Percentiles rank a stretch among this genome's conserved stretches.
Evolutionary conservation across 1,284 basidiomycete species (phyloP).

Genomic region (Ceratobasidium sp.): DNA sequence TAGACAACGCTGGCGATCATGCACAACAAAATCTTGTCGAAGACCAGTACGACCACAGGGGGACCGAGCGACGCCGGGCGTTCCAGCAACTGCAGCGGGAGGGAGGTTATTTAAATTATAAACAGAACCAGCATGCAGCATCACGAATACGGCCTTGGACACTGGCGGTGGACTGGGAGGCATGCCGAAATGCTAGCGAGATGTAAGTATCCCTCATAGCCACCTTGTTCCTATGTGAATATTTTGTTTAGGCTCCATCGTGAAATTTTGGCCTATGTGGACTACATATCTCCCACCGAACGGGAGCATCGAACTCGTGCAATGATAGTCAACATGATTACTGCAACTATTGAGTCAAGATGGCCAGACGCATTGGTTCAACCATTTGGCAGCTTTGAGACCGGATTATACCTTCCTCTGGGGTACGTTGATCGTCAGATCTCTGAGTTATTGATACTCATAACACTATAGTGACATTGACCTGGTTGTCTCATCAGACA

Average conservation of each 20-base stretch:
- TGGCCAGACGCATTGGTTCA: conserved; percentile 86
- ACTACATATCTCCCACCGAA: conserved; percentile 87
- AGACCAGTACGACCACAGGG: conserved; percentile 39
- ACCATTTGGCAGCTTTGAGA: conserved; percentile 94
- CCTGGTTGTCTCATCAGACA: conserved; percentile 74
- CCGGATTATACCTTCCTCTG: conserved; percentile 91
- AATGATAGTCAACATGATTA: conserved; percentile 79
- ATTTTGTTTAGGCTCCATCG: conserved; percentile 70
- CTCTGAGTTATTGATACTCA: not conserved
- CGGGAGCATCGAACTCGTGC: conserved; percentile 86
- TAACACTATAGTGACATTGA: conserved; percentile 73
- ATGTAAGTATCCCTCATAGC: conserved; percentile 63
- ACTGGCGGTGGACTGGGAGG: conserved; percentile 78
- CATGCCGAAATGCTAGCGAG: conserved; percentile 80
- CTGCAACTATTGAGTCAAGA: conserved; percentile 67
- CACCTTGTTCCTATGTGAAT: conserved; percentile 22
- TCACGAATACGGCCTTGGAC: conserved; percentile 83
- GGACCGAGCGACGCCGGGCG: conserved; percentile 50
- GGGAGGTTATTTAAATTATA: conserved; percentile 66
- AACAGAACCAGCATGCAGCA: conserved; percentile 66
- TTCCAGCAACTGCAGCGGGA: conserved; percentile 53
- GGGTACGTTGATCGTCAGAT: conserved; percentile 69
- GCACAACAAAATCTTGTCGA: conserved; percentile 2
- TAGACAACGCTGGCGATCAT: not conserved
- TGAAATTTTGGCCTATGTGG: conserved; percentile 86